Evolutionary conservation across 208 protist species (phyloP).

Genomic region (Trypanosoma avium): DNA sequence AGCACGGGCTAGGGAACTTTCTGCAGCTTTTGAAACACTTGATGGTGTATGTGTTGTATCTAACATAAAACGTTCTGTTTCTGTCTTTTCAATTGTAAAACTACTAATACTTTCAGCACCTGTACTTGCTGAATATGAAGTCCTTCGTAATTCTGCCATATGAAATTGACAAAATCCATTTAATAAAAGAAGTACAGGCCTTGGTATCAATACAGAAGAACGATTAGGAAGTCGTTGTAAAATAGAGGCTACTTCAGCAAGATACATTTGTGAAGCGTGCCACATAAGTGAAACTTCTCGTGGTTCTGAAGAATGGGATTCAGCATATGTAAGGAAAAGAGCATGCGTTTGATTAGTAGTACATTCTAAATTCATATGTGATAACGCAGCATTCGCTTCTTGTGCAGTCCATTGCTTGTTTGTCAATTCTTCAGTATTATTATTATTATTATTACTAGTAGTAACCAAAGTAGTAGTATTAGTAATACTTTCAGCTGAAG

Average conservation of each 20-base stretch:
- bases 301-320: conserved; percentile 46
- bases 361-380: conserved; percentile 20
- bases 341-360: conserved; percentile 29
- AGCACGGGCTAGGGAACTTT: conserved; percentile 28
- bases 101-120: conserved; percentile 38
- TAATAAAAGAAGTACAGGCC: conserved; percentile 51
- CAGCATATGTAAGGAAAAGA: conserved; percentile 63
- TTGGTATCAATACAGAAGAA: conserved; percentile 50
- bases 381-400: conserved; percentile 21
- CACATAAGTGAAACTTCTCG: conserved; percentile 72
- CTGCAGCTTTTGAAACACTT: conserved; percentile 54
- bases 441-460: neutral
- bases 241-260: conserved; percentile 56
- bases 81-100: conserved; percentile 26
- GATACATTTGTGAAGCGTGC: conserved; percentile 75
- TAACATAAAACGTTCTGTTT: conserved; percentile 79
- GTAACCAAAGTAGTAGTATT: neutral
- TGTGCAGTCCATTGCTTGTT: conserved; percentile 18
- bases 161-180: conserved; percentile 75
- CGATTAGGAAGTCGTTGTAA: conserved; percentile 46
- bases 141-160: conserved; percentile 42
- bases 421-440: neutral
- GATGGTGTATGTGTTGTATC: conserved; percentile 53
- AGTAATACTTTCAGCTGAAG: neutral
- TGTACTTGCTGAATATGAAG: conserved; percentile 35